These are phyloP conservation scores for Bertia moriformis DNA, from an alignment of 2,329 filamentous ascomycete genomes.

Conservation along the genomic window DNA sequence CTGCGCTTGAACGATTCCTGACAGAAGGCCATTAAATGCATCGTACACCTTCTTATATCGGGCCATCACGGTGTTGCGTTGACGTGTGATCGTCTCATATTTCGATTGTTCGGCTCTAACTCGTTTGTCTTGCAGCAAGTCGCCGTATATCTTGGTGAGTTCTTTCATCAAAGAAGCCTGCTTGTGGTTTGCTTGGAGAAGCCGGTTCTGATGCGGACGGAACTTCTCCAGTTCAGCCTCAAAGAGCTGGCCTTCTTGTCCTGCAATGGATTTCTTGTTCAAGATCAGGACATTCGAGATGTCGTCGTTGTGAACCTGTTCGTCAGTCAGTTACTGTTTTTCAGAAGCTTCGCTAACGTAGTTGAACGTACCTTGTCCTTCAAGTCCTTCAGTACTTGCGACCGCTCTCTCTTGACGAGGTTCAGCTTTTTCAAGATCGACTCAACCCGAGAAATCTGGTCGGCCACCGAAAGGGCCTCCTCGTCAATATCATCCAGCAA, in stretches of 20 bases:
- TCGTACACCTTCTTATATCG: conserved; percentile 86
- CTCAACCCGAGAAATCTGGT: conserved; percentile 81
- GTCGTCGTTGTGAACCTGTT: conserved; percentile 81
- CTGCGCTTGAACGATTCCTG: conserved; percentile 75
- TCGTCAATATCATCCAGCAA: conserved; percentile 57
- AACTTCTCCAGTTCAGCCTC: conserved; percentile 97
- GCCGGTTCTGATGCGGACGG: conserved; percentile 74
- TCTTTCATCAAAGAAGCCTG: conserved; percentile 91
- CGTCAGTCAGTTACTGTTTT: neutral
- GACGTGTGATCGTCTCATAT: conserved; percentile 76
- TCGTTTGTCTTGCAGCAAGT: conserved; percentile 80
- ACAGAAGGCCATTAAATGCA: conserved; percentile 77
- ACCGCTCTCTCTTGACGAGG: conserved; percentile 78
- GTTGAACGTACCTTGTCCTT: conserved; percentile 70
- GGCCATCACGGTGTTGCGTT: conserved; percentile 65
- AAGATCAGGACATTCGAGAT: conserved; percentile 94
- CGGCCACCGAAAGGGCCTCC: conserved; percentile 62
- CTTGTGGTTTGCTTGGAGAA: conserved; percentile 89
- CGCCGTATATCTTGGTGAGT: conserved; percentile 72
- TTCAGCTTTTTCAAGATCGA: conserved; percentile 83
- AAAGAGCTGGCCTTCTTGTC: conserved; percentile 83
- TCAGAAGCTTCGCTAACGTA: conserved; percentile 6
- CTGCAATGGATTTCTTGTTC: conserved; percentile 92
- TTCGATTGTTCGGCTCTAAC: conserved; percentile 89
- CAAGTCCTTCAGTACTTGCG: conserved; percentile 85